Percentiles rank a stretch among this genome's conserved stretches.
Evolutionary conservation across 306 rosid species (phyloP).

Genomic region (Morella rubra): DNA sequence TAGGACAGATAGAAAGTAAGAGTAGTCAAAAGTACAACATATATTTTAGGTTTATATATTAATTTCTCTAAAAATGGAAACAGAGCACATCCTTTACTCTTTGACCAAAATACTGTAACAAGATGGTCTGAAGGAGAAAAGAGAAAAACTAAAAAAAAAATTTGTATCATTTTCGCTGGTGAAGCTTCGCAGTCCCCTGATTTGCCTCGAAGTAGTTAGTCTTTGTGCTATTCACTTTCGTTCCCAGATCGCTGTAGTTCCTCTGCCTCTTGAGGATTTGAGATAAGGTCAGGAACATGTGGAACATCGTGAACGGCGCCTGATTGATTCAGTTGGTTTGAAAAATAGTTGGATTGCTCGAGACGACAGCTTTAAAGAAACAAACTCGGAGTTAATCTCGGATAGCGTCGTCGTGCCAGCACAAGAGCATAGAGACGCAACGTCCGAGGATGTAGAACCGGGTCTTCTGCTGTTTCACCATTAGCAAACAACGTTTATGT

Average conservation of each 20-base stretch:
- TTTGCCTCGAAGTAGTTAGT: not conserved
- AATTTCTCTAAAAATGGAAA: not conserved
- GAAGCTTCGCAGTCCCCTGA: not conserved
- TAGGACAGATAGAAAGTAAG: too few relatives aligned
- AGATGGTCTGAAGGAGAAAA: not conserved
- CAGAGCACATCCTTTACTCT: not conserved
- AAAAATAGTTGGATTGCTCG: not conserved
- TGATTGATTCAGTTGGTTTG: not conserved
- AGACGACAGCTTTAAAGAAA: not conserved
- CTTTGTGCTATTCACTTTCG: too few relatives aligned
- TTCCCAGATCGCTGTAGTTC: too few relatives aligned
- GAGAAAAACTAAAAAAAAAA: not conserved
- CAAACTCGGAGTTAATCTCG: slow-evolving; percentile 26
- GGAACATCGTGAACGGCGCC: not conserved
- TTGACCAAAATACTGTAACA: not conserved
- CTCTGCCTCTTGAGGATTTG: too few relatives aligned
- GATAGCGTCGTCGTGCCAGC: slow-evolving; percentile 56
- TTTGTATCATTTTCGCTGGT: not conserved
- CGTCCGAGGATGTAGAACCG: slow-evolving; percentile 58
- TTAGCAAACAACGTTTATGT: slow-evolving; percentile 40
- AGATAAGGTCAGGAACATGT: not conserved
- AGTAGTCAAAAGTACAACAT: too few relatives aligned
- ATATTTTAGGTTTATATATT: too few relatives aligned
- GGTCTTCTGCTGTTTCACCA: slow-evolving; percentile 59
- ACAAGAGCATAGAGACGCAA: slow-evolving; percentile 58